phyloP scores from a whole-genome alignment of 2,329 filamentous ascomycete genomes.

The Sodiomyces alkalinus region DNA sequence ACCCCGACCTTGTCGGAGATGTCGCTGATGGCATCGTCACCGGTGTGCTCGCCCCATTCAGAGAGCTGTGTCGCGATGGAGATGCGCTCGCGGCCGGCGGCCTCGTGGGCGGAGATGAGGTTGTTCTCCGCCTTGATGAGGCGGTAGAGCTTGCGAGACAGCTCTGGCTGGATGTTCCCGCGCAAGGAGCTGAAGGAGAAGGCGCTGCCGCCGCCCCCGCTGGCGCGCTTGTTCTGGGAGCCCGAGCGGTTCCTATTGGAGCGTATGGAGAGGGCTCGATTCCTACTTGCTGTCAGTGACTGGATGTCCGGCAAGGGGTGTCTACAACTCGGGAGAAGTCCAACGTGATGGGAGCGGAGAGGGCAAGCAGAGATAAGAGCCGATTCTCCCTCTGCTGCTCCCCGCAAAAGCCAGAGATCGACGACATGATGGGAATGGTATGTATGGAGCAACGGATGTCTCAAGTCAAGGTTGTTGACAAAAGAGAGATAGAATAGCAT shows the following conservation, averaged over 20 bases:
- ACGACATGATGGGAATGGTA: no score
- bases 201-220: constrained; percentile 20
- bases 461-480: no score
- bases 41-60: constrained; percentile 89
- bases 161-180: constrained; percentile 70
- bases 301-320: no score
- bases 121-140: constrained; percentile 93
- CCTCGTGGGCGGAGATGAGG: constrained; percentile 70
- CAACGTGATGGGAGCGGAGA: no score
- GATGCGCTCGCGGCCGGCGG: constrained; percentile 69
- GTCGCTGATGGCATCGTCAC: constrained; percentile 75
- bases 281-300: constrained; percentile 31
- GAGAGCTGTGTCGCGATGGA: constrained; percentile 81
- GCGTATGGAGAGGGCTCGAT: constrained; percentile 59
- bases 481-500: no score
- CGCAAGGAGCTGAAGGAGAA: constrained; percentile 83
- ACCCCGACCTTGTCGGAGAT: constrained; percentile 94
- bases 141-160: constrained; percentile 76
- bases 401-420: no score
- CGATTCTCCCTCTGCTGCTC: no score
- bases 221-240: constrained; percentile 21
- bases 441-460: no score
- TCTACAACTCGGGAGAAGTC: no score
- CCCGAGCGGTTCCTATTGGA: constrained; percentile 38
- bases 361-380: no score